Conservation (phyloP, 768 basidiomycete species). For the Boletus eberwhitei region DNA sequence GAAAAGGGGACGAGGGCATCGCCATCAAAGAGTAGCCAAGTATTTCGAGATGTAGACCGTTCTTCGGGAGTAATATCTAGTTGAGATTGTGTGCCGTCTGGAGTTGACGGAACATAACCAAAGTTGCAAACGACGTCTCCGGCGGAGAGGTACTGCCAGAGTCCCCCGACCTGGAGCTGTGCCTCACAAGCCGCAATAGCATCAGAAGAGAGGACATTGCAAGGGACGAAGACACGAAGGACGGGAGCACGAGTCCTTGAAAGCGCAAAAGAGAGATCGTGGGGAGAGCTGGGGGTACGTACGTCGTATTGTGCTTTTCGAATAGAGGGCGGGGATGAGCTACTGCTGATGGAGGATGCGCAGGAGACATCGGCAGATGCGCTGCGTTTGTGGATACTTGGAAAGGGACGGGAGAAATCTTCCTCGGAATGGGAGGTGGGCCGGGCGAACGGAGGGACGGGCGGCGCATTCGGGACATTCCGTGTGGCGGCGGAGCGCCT, state of each 20-base stretch:
- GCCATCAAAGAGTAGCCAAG: slow-evolving; percentile 79
- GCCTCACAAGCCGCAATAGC: slow-evolving; percentile 60
- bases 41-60: slow-evolving; percentile 26
- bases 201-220: slow-evolving; percentile 44
- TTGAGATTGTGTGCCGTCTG: slow-evolving; percentile 26
- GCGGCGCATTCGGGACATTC: not conserved
- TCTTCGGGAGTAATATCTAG: slow-evolving; percentile 19
- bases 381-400: slow-evolving; percentile 39
- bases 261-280: slow-evolving; percentile 61
- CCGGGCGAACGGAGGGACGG: slow-evolving; percentile 14
- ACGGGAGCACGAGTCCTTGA: slow-evolving; percentile 67
- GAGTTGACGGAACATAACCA: slow-evolving; percentile 60
- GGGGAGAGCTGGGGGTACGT: slow-evolving; percentile 38
- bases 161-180: slow-evolving; percentile 60
- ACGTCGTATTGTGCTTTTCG: slow-evolving; percentile 15
- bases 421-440: slow-evolving; percentile 39
- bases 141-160: slow-evolving; percentile 73
- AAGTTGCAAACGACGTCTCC: slow-evolving; percentile 82
- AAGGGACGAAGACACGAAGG: slow-evolving; percentile 73
- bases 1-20: slow-evolving; percentile 55
- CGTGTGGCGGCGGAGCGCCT: slow-evolving; percentile 31
- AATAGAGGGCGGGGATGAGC: slow-evolving; percentile 22
- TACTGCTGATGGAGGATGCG: slow-evolving; percentile 34
- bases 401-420: slow-evolving; percentile 33
- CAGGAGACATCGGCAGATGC: slow-evolving; percentile 44